A percentile compares a stretch with the other conserved stretches of the same genome.
Conservation (phyloP, 2,329 filamentous ascomycete genomes). For the Sporothrix protearum region DNA sequence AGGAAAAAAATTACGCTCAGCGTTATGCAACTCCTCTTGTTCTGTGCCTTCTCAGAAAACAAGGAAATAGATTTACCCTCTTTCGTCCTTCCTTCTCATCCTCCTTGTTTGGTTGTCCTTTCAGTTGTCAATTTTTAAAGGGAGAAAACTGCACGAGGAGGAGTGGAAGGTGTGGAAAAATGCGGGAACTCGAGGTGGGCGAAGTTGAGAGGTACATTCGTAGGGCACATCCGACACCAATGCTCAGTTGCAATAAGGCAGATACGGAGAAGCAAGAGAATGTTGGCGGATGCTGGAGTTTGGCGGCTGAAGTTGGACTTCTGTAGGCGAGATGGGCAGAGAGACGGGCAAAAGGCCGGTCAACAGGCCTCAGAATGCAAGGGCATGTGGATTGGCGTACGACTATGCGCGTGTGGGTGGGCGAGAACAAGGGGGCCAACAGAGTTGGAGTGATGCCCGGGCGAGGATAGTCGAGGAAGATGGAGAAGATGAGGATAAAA, state of each 20-base stretch:
- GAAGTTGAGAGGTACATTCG: neutral
- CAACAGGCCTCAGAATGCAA: neutral
- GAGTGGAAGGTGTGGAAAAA: constrained; percentile 4
- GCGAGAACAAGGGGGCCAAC: neutral
- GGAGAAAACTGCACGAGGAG: neutral
- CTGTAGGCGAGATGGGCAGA: neutral
- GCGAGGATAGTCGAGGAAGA: neutral
- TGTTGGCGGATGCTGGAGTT: neutral
- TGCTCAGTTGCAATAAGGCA: neutral
- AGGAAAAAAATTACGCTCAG: neutral
- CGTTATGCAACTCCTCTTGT: neutral
- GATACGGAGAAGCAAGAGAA: neutral
- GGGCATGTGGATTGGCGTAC: neutral
- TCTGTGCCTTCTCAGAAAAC: neutral
- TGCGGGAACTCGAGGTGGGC: neutral
- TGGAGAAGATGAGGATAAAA: too few species aligned
- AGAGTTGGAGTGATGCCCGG: neutral
- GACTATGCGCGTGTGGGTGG: constrained; percentile 5
- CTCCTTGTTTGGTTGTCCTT: neutral
- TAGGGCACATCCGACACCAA: neutral
- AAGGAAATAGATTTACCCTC: neutral
- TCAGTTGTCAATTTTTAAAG: neutral
- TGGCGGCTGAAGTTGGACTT: neutral
- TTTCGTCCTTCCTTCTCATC: constrained; percentile 5
- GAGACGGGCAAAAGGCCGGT: constrained; percentile 5